Base-by-base conservation (phyloP, 2,329 filamentous ascomycete species). In the Aspergillus puulaauensis region DNA sequence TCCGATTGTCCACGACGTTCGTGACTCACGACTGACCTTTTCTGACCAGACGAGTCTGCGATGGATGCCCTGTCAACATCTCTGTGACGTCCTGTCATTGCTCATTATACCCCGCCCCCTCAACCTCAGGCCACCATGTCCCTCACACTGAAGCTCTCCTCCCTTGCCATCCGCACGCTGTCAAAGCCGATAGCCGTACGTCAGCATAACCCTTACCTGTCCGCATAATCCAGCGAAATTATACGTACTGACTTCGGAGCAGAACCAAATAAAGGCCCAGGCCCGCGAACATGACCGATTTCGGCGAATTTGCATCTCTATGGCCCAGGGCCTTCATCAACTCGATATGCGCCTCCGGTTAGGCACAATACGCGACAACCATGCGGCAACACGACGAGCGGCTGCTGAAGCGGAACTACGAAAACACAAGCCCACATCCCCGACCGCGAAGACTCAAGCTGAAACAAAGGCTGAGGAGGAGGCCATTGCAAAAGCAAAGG, bases 231-330 rank as follows among this genome's bases (percentile, higher is more conserved):
- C 44, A n/a, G 40, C 31, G 35, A 27, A 6, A 8, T 23, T 9
- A 59, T 60, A 61, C 69, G 58, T 60, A 61, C 69, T 73, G 56
- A 73, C 65, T 41, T 31, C 7, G 48, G 45, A 17, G n/a, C 69
- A 89, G 86, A 88, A 86, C 67, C 80, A 80, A 70, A 87, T 90
- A 71, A 89, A 89, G 73, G 79, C 79, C 54, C 86, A 88, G 75
- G 86, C 86, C 19, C 83, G 84, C 64, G 86, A 90, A 71, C 86
- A 89, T 79, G 85, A 88, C 54, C 79, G 82, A 11, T 90, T 89
- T 70, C 83, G 86, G 47, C 76, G 76, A 47, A 68, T 85, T 60
- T 89, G 86, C 67, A 79, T 89, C 61, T 76, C 75, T 49, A 83
- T 87, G 65, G 87, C 87, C 9, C 86, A 90, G 69, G 73, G 78